Evolutionary conservation across 768 basidiomycete genomes (phyloP), one percentile per base, ranked within the genome.

Genomic region (Phanerochaete sordida): DNA sequence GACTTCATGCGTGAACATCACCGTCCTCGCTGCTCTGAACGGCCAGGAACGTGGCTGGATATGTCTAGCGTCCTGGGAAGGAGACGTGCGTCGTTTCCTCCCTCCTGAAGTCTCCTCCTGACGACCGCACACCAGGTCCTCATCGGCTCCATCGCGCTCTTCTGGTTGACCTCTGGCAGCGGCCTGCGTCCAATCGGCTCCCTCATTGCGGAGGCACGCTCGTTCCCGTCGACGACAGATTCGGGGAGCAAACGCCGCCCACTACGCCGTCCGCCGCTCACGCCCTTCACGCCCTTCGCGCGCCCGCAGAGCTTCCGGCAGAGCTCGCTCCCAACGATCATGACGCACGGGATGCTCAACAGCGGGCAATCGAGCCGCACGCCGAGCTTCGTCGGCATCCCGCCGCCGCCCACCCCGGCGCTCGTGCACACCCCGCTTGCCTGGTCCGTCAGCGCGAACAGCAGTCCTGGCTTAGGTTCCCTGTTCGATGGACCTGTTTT

Each of bases 1-100:
- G 12, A 83, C 83, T 6, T 82, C 81, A 12, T 75, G 78, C 37
- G 74, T 80, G 56, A 78, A 85, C 66, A 77, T 83, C 39, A 66
- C 72, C 12, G 68, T 82, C n/a, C 72, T 85, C 28, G 78, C 79
- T 12, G 53, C 73, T 24, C 57, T 79, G 66, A 71, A 82, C 47
- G 82, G 82, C 6, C 65, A 72, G 24, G 74, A 84, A 62, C 68
- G 80, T 9, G 79, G 74, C 7, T 82, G 79, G 80, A 74, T 83
- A 7, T 81, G 80, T 65, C 71, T 83, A 0, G 74, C 73, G 7
- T 66, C 66, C 61, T 79, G 77, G 63, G 73, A 73, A 19, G 65
- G 70, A n/a, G 77, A 78, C 58, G 75, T 76, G 57, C 48, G 70
- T 16, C 19, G 35, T 21, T 51, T 56, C 45, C 39, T 11, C 39